These are phyloP conservation scores for Fusarium sp. DNA, from an alignment of 2,329 filamentous ascomycete species.

Conservation along the genomic window DNA sequence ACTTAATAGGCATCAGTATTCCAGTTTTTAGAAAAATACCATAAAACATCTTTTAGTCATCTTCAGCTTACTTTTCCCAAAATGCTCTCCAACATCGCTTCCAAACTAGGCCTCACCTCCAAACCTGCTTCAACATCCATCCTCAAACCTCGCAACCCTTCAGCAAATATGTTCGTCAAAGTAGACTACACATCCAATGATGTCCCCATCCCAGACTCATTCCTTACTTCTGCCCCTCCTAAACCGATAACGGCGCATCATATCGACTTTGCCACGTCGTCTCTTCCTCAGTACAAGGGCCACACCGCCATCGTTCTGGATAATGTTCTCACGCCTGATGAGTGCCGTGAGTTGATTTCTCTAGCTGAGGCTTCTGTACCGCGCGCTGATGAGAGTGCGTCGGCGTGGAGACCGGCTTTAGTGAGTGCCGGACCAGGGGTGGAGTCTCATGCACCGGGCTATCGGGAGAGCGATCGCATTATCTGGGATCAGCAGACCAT, in stretches of 20 bases:
- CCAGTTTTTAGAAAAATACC: not conserved
- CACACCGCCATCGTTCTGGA: constrained; percentile 72
- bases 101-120: constrained; percentile 41
- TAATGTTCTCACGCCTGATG: constrained; percentile 65
- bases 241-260: constrained; percentile 57
- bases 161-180: not conserved
- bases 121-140: constrained; percentile 7
- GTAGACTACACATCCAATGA: constrained; percentile 51
- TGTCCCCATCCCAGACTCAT: constrained; percentile 57
- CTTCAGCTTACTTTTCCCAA: constrained; percentile 1
- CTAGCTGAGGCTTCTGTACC: constrained; percentile 67
- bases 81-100: constrained; percentile 44
- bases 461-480: constrained; percentile 80
- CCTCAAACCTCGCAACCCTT: constrained; percentile 13
- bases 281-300: constrained; percentile 65
- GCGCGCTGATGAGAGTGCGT: constrained; percentile 36
- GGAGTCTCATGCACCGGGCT: constrained; percentile 67
- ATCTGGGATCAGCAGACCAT: constrained; percentile 78
- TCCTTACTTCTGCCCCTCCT: constrained; percentile 59
- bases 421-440: constrained; percentile 74
- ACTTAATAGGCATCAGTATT: constrained; percentile 6
- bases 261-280: constrained; percentile 66
- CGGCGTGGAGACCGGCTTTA: constrained; percentile 75
- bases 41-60: no score
- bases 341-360: constrained; percentile 69